Evolutionary conservation across 371 early-diverging fungal species (phyloP).

Genomic region (Blakeslea trispora): DNA sequence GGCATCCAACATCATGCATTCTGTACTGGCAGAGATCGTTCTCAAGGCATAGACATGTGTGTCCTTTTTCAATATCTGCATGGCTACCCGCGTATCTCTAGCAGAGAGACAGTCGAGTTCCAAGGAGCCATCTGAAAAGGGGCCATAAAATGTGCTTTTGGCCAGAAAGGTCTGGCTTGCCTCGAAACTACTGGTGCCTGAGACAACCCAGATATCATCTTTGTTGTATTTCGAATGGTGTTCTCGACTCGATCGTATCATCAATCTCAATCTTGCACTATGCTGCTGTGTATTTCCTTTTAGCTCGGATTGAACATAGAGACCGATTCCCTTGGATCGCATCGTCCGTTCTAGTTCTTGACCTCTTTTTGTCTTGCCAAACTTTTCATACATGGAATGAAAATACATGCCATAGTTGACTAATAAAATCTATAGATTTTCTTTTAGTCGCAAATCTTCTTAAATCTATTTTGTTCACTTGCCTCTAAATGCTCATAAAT

Average conservation of each 20-base stretch:
- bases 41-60: conserved; percentile 61
- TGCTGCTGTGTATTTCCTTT: conserved; percentile 5
- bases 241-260: conserved; percentile 43
- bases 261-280: conserved; percentile 23
- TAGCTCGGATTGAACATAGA: conserved; percentile 34
- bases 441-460: too few species aligned
- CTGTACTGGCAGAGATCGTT: conserved; percentile 66
- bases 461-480: too few species aligned
- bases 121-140: conserved; percentile 49
- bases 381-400: conserved; percentile 29
- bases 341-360: conserved; percentile 31
- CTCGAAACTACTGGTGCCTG: conserved; percentile 48
- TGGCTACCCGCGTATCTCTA: conserved; percentile 43
- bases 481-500: conserved; percentile 62
- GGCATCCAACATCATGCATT: conserved; percentile 75
- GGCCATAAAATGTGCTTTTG: conserved; percentile 62
- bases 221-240: conserved; percentile 54
- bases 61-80: conserved; percentile 18
- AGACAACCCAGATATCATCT: conserved; percentile 75
- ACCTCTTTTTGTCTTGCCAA: conserved; percentile 20
- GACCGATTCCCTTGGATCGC: conserved; percentile 41
- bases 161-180: conserved; percentile 55
- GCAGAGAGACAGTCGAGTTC: conserved; percentile 55
- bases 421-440: conserved; percentile 48
- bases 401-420: conserved; percentile 36